A percentile compares a stretch with the other conserved stretches of the same genome.
Evolutionary conservation across 805 yeast species (phyloP).

Genomic region (Candida insectorum): DNA sequence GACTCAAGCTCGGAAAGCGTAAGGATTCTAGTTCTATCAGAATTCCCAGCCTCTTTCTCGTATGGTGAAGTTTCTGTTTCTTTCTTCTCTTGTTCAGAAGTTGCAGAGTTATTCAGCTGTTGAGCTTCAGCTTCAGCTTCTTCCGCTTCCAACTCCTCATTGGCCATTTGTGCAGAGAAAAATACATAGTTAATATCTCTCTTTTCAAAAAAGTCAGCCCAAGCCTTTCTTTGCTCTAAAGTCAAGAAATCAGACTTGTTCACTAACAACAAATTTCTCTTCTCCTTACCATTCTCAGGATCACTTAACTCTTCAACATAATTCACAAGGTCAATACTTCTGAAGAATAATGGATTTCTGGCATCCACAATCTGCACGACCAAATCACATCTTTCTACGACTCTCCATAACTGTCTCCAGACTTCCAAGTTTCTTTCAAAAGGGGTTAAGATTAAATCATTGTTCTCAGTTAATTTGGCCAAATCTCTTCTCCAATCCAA

Average conservation of each 20-base stretch:
- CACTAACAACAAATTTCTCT: slow-evolving; percentile 77
- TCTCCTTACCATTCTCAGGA: slow-evolving; percentile 45
- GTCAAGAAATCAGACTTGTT: slow-evolving; percentile 92
- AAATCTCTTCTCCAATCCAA: slow-evolving; percentile 91
- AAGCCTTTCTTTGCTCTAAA: slow-evolving; percentile 67
- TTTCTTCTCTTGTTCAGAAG: slow-evolving; percentile 18
- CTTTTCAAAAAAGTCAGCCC: slow-evolving; percentile 81
- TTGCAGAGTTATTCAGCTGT: slow-evolving; percentile 8
- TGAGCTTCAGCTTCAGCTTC: slow-evolving; percentile 17
- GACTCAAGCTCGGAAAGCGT: slow-evolving; percentile 83
- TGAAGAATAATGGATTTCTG: slow-evolving; percentile 84
- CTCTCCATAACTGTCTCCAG: slow-evolving; percentile 98
- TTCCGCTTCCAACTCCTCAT: slow-evolving; percentile 67
- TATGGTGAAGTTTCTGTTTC: slow-evolving; percentile 18
- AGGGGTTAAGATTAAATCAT: slow-evolving; percentile 87
- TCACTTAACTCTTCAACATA: slow-evolving; percentile 74
- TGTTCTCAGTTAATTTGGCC: slow-evolving; percentile 78
- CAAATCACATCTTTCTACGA: slow-evolving; percentile 89
- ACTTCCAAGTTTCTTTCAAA: slow-evolving; percentile 96
- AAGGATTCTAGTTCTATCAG: slow-evolving; percentile 57
- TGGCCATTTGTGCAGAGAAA: slow-evolving; percentile 87
- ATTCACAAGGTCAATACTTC: slow-evolving; percentile 81
- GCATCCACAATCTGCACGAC: slow-evolving; percentile 98
- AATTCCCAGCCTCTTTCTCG: background rate
- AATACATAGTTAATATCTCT: slow-evolving; percentile 80